Percentiles rank a stretch among this genome's conserved stretches.
phyloP scores from a whole-genome alignment of 2,329 filamentous ascomycete genomes.

The Trichoderma afroharzianum region DNA sequence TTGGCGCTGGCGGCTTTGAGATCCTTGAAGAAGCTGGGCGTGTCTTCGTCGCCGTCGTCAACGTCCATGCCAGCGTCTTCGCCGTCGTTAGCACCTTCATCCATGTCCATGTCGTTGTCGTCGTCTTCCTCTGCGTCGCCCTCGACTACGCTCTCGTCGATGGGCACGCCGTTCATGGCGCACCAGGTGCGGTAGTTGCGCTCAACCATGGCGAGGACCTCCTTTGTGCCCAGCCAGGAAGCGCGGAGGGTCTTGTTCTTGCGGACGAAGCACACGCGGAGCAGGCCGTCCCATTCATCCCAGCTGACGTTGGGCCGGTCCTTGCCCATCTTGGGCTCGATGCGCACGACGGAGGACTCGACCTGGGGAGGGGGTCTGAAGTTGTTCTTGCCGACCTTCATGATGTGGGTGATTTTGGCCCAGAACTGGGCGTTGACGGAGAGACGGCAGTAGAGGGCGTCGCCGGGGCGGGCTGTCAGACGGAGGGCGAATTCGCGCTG shows the following conservation, averaged over 20 bases:
- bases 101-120: conserved; percentile 37
- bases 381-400: conserved; percentile 95
- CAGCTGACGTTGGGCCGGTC: conserved; percentile 82
- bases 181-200: conserved; percentile 88
- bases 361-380: conserved; percentile 94
- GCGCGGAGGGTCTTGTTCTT: conserved; percentile 89
- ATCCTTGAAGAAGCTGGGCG: conserved; percentile 83
- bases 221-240: conserved; percentile 74
- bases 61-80: conserved; percentile 50
- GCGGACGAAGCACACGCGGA: conserved; percentile 67
- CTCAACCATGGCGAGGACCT: conserved; percentile 78
- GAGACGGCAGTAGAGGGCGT: conserved; percentile 85
- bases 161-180: conserved; percentile 73
- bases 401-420: conserved; percentile 63
- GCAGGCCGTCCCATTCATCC: conserved; percentile 90
- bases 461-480: conserved; percentile 81
- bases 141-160: conserved; percentile 64
- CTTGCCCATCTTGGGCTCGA: conserved; percentile 77
- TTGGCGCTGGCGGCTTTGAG: conserved; percentile 39
- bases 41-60: conserved; percentile 34
- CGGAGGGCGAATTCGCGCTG: conserved; percentile 93
- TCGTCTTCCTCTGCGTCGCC: conserved; percentile 44
- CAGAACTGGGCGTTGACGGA: conserved; percentile 93
- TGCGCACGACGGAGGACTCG: conserved; percentile 83
- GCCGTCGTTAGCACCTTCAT: conserved; percentile 42